Evolutionary conservation across 192 early-diverging fungal species (phyloP).

Genomic region (Funneliformis mosseae): DNA sequence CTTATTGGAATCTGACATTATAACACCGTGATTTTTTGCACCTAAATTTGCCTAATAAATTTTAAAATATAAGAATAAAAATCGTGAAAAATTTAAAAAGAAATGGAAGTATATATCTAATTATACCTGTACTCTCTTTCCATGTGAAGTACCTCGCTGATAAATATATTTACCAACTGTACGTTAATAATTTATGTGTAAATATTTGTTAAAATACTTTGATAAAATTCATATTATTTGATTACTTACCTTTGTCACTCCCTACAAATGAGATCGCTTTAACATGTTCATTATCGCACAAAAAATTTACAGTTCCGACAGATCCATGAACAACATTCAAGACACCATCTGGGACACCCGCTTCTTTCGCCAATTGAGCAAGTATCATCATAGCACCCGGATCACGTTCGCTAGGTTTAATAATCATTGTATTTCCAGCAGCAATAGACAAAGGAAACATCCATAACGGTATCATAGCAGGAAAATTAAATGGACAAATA

Average conservation of each 20-base stretch:
- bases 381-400: conserved; percentile 92
- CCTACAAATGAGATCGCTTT: conserved; percentile 96
- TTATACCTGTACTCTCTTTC: conserved; percentile 96
- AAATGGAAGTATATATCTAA: too few species aligned
- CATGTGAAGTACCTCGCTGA: conserved; percentile 80
- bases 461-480: conserved; percentile 94
- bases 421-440: conserved; percentile 85
- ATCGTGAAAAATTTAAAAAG: too few species aligned
- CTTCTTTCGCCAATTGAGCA: conserved; percentile 82
- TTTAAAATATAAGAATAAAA: too few species aligned
- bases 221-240: not conserved
- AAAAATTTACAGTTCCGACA: conserved; percentile 85
- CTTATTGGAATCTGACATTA: conserved; percentile 92
- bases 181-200: not conserved
- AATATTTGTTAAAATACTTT: not conserved
- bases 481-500: conserved; percentile 97
- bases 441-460: conserved; percentile 96
- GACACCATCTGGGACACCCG: conserved; percentile 89
- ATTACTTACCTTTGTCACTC: conserved; percentile 60
- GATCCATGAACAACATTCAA: conserved; percentile 92
- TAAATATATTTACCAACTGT: conserved; percentile 87
- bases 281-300: conserved; percentile 83
- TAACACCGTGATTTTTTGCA: conserved; percentile 97
- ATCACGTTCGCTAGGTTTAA: conserved; percentile 95
- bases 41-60: conserved; percentile 78